Base-by-base conservation (phyloP, 73 alveolate genomes). In the Paramecium bursaria region DNA sequence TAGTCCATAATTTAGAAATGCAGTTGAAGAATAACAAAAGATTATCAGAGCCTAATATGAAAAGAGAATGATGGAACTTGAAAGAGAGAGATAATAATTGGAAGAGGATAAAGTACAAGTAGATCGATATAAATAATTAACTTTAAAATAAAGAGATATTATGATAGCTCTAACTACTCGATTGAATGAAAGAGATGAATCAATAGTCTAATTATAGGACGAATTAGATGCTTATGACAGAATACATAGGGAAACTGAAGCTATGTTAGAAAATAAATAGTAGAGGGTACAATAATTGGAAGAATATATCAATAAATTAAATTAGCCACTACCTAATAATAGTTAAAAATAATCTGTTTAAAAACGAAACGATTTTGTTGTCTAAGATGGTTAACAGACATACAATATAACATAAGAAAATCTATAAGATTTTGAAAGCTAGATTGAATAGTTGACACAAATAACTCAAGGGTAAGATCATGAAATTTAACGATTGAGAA, bases 141-240 rank as follows among this genome's bases (percentile, higher is more conserved):
- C 97, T 30, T 75, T 97, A 17, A 96, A 97, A 86, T 96, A 98
- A 88, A 92, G 99, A 77, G 99, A 98, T 94, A 98, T 98, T 42
- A 98, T 98, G 99, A 95, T 97, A 25, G 99, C 99, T 13, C 92
- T 98, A 48, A 98, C 99, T 11, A 95, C 95, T 49, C 88, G 99
- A 86, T 92, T 98, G 50, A 98, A 98, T 87, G 99, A 97, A 86
- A 91, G 99, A 73, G 99, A 98, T 86, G 99, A 98, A 87, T 92
- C 98, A 42, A 98, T 98, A 39, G 96, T 98, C 17, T 94, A 95
- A 50, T 90, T 97, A 85, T 96, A 98, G 86, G 99, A 92, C 73
- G 98, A 89, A 50, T 85, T 92, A 4, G 97, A 92, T 92, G 97
- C 97, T 21, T 92, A 90, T 87, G 97, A 92, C 30, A 33, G 95